phyloP scores from a whole-genome alignment of 73 alveolate genomes.

The Symbiodinium pilosum region DNA sequence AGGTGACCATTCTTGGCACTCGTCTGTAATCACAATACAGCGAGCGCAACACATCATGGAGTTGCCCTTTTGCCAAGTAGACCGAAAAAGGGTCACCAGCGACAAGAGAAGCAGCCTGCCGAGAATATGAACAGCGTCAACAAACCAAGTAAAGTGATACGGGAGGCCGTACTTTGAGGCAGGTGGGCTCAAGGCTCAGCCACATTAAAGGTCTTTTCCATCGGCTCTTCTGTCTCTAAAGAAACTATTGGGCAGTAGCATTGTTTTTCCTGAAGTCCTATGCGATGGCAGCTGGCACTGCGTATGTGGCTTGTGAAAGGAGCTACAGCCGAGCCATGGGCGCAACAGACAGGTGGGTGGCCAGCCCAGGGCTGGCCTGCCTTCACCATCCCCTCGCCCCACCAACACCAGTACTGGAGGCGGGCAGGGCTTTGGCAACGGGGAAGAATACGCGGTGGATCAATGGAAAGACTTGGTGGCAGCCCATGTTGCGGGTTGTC shows the following conservation, averaged over 20 bases:
- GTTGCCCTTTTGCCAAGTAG: not conserved
- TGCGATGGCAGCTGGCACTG: too few species aligned
- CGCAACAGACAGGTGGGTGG: not conserved
- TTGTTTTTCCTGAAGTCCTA: too few species aligned
- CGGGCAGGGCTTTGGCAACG: not conserved
- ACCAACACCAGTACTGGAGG: not conserved
- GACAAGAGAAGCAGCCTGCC: too few species aligned
- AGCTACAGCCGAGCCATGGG: not conserved
- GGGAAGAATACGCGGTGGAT: not conserved
- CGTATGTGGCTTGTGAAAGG: too few species aligned
- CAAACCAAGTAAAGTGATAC: too few species aligned
- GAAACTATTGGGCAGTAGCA: too few species aligned
- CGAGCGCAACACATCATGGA: not conserved
- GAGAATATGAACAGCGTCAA: too few species aligned
- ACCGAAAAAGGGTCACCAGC: not conserved
- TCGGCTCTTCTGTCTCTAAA: too few species aligned
- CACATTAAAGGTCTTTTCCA: too few species aligned
- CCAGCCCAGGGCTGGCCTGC: not conserved
- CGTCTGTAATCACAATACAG: not conserved
- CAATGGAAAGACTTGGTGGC: not conserved
- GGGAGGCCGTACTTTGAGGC: too few species aligned
- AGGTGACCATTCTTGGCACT: not conserved
- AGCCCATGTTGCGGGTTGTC: not conserved
- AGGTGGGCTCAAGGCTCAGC: too few species aligned
- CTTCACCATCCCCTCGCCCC: not conserved